A percentile compares a stretch with the other conserved stretches of the same genome.
phyloP scores from a whole-genome alignment of 495 filamentous ascomycete species.

The Choiromyces venosus region DNA sequence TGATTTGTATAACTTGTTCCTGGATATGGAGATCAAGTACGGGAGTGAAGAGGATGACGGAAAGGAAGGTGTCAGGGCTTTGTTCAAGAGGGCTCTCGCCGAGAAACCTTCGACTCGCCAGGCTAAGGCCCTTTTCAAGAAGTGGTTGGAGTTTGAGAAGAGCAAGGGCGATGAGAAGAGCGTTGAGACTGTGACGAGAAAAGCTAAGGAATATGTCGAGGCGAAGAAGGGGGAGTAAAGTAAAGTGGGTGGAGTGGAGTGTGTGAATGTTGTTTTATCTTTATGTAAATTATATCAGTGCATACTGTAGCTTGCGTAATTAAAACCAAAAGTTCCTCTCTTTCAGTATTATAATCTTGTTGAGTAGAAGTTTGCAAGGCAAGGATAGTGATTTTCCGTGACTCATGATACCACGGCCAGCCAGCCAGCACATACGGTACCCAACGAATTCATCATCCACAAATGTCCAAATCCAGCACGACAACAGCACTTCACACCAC shows the following conservation, averaged over 20 bases:
- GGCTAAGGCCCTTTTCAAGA: conserved; percentile 74
- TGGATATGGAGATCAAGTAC: conserved; percentile 71
- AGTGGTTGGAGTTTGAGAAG: conserved; percentile 77
- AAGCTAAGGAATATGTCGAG: conserved; percentile 64
- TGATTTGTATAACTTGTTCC: conserved; percentile 84
- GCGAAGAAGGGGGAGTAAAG: conserved; percentile 51
- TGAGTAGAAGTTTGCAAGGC: neutral
- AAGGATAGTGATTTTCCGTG: neutral
- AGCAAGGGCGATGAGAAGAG: conserved; percentile 65
- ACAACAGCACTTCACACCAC: neutral
- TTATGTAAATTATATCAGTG: neutral
- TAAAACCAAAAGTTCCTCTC: neutral
- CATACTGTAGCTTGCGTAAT: neutral
- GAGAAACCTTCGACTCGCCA: conserved; percentile 26
- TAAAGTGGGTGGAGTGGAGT: neutral
- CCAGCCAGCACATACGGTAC: too few species aligned
- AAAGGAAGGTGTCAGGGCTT: conserved; percentile 41
- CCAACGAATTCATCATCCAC: neutral
- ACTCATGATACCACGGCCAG: neutral
- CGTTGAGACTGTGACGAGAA: conserved; percentile 65
- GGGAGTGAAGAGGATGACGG: conserved; percentile 24
- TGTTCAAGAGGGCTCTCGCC: conserved; percentile 45
- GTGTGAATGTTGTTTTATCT: neutral
- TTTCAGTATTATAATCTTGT: neutral
- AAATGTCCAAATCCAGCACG: neutral